Conservation (phyloP, 331 rosid species). For the Phaseolus coccineus region DNA sequence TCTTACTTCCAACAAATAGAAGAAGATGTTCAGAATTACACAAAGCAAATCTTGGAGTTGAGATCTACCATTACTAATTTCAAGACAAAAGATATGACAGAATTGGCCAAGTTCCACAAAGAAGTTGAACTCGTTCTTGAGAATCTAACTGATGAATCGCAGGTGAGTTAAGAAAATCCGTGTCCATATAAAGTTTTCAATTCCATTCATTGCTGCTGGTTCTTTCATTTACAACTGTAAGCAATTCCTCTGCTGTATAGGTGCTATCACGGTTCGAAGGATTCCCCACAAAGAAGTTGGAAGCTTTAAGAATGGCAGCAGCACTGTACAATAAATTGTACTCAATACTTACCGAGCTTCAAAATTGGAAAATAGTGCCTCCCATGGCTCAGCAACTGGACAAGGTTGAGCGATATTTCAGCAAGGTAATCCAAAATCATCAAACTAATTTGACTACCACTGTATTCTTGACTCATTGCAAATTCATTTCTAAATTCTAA, state of each 20-base stretch:
- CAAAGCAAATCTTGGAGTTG: conserved; percentile 63
- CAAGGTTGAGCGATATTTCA: conserved; percentile 64
- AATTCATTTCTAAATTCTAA: conserved; percentile 24
- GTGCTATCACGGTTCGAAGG: conserved; percentile 75
- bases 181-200: not conserved
- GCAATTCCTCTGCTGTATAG: conserved; percentile 36
- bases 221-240: conserved; percentile 21
- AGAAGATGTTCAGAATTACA: conserved; percentile 68
- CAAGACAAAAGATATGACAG: conserved; percentile 66
- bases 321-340: conserved; percentile 59
- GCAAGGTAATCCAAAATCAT: conserved; percentile 53
- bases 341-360: conserved; percentile 58
- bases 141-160: conserved; percentile 74
- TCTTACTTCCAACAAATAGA: conserved; percentile 82
- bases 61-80: conserved; percentile 52
- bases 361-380: conserved; percentile 62
- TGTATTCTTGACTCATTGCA: not conserved
- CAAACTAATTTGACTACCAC: not conserved
- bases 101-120: conserved; percentile 62
- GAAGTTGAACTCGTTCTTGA: conserved; percentile 68
- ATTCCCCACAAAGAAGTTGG: conserved; percentile 73
- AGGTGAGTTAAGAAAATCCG: conserved; percentile 48
- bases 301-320: conserved; percentile 65
- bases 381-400: conserved; percentile 62
- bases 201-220: not conserved